Evolutionary conservation across 2,329 filamentous ascomycete species (phyloP).

Genomic region (Cercospora nicotianae): DNA sequence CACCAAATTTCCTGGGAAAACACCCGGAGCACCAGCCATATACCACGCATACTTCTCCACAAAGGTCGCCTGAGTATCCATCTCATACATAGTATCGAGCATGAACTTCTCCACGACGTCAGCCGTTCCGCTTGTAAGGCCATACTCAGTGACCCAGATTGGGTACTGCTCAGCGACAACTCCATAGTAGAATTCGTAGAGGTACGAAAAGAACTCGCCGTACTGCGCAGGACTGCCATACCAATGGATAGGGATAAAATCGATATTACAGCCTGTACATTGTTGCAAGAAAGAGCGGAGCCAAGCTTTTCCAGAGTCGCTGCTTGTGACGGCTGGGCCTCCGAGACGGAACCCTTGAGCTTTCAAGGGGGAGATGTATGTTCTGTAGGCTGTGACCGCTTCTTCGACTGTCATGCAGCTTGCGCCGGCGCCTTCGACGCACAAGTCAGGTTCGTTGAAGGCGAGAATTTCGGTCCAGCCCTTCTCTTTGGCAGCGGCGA

Average conservation of each 20-base stretch:
- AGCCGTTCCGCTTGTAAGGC: background rate
- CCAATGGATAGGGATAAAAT: constrained; percentile 2
- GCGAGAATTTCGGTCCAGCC: constrained; percentile 1
- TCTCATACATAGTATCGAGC: background rate
- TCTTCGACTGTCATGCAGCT: background rate
- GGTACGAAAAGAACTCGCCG: background rate
- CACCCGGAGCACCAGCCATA: constrained; percentile 1
- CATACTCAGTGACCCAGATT: background rate
- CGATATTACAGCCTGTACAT: background rate
- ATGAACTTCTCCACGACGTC: background rate
- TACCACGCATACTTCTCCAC: constrained; percentile 8
- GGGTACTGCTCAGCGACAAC: background rate
- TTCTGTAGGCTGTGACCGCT: background rate
- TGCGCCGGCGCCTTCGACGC: background rate
- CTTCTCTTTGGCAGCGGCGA: background rate
- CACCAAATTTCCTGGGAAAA: constrained; percentile 1
- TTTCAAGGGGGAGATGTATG: background rate
- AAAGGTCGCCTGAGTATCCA: background rate
- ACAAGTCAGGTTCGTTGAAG: background rate
- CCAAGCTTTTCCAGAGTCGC: background rate
- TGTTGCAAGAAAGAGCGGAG: background rate
- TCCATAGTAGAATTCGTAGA: background rate
- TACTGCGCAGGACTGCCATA: background rate
- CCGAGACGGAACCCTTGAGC: constrained; percentile 1
- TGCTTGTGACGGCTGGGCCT: background rate